Percentiles rank a stretch among this genome's conserved stretches.
phyloP scores from a whole-genome alignment of 768 basidiomycete species.

The Pleurotus giganteus region DNA sequence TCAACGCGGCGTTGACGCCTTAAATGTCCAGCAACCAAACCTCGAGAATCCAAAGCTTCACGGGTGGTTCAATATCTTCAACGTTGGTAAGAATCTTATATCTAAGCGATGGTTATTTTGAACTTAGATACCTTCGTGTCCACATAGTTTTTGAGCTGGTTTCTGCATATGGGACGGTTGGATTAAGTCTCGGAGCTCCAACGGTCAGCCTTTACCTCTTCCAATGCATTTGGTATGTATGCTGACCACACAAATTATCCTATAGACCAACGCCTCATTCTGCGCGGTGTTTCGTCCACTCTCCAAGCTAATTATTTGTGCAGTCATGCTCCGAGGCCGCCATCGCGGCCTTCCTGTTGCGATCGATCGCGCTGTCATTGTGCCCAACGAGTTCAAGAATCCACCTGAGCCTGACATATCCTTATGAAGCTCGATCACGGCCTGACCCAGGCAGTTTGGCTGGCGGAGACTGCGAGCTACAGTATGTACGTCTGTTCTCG shows the following conservation, averaged over 20 bases:
- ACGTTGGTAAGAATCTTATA: conserved; percentile 45
- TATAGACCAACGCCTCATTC: conserved; percentile 77
- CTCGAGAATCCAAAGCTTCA: conserved; percentile 51
- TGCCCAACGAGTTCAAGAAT: conserved; percentile 61
- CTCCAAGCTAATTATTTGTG: conserved; percentile 83
- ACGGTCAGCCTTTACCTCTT: conserved; percentile 44
- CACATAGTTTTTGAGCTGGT: conserved; percentile 80
- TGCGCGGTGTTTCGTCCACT: conserved; percentile 74
- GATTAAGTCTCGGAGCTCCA: conserved; percentile 87
- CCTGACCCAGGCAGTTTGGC: too few relatives aligned
- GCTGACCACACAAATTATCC: conserved; percentile 35
- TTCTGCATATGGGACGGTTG: conserved; percentile 87
- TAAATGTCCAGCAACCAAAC: conserved; percentile 46
- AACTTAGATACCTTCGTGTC: neutral
- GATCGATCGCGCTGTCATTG: conserved; percentile 82
- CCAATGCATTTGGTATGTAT: conserved; percentile 7
- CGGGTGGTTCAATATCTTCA: conserved; percentile 84
- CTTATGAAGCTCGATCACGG: too few relatives aligned
- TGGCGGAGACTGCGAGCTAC: too few relatives aligned
- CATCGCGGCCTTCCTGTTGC: conserved; percentile 88
- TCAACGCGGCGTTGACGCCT: conserved; percentile 4
- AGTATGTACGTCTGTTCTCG: too few relatives aligned
- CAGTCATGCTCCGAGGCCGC: conserved; percentile 92
- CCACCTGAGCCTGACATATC: too few relatives aligned
- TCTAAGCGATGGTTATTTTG: neutral